Evolutionary conservation across 2,329 filamentous ascomycete species (phyloP).

Genomic region (Corynespora cassiicola): DNA sequence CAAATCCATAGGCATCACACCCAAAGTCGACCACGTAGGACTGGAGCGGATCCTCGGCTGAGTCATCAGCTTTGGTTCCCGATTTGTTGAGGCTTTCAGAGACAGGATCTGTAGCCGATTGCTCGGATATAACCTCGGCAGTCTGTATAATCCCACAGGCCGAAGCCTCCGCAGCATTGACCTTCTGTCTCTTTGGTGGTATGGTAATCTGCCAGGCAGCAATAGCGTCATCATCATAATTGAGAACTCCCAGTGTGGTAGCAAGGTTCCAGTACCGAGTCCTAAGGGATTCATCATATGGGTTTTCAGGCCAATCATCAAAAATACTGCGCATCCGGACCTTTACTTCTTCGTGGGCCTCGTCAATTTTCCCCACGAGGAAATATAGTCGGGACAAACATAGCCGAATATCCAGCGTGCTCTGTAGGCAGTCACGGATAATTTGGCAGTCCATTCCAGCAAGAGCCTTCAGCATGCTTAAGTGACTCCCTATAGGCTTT

Average conservation of each 20-base stretch:
- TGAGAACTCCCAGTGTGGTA: slow-evolving; percentile 10
- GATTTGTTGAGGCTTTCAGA: neutral
- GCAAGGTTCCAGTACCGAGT: slow-evolving; percentile 11
- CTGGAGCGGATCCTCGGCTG: no score
- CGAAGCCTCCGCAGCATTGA: neutral
- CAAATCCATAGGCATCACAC: neutral
- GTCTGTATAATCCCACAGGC: neutral
- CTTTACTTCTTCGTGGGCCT: slow-evolving; percentile 2
- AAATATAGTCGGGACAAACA: slow-evolving; percentile 1
- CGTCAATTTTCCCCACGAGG: neutral
- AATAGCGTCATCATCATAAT: slow-evolving; percentile 11
- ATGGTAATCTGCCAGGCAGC: slow-evolving; percentile 14
- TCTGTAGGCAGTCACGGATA: no score
- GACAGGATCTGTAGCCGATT: neutral
- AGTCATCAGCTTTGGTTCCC: neutral
- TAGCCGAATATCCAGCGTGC: neutral
- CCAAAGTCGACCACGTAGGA: neutral
- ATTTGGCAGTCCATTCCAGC: no score
- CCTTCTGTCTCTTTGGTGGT: neutral
- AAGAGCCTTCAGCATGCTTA: no score
- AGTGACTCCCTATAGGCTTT: no score
- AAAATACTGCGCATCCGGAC: slow-evolving; percentile 5
- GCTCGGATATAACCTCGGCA: no score
- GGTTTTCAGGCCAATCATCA: slow-evolving; percentile 9
- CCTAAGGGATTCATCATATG: slow-evolving; percentile 5